Conservation (phyloP, 73 alveolate genomes). For the Paraurostyla sp. region DNA sequence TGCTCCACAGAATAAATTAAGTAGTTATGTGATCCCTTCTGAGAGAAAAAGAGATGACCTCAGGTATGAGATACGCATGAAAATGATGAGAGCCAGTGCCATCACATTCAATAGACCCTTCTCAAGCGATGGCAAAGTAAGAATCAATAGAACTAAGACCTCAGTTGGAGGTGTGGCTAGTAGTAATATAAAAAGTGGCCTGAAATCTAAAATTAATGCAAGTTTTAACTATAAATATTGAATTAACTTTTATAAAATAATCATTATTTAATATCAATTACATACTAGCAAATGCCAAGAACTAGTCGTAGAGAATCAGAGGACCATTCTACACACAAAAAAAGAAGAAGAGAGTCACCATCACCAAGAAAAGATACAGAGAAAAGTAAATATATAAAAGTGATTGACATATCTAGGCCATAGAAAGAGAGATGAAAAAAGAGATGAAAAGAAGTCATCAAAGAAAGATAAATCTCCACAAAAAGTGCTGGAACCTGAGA, state of each 20-base stretch:
- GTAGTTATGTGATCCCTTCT: conserved; percentile 35
- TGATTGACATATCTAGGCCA: not conserved
- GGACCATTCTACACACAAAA: not conserved
- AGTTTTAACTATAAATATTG: conserved; percentile 2
- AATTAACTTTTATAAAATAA: not conserved
- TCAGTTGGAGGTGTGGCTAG: too few species aligned
- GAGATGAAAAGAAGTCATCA: conserved; percentile 11
- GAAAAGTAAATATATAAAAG: not conserved
- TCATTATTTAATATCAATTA: conserved; percentile 45
- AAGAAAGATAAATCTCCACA: conserved; percentile 29
- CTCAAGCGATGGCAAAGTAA: not conserved
- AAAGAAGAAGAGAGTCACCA: conserved; percentile 31
- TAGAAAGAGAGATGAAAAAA: conserved; percentile 43
- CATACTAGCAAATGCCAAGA: conserved; percentile 34
- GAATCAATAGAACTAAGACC: too few species aligned
- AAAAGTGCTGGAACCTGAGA: not conserved
- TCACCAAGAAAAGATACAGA: conserved; percentile 39
- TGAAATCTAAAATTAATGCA: not conserved
- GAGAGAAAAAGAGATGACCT: conserved; percentile 44
- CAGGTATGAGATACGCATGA: conserved; percentile 26
- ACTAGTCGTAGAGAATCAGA: conserved; percentile 25
- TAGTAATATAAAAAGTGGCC: too few species aligned
- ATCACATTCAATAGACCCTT: not conserved
- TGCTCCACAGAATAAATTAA: conserved; percentile 1
- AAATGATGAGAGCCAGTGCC: conserved; percentile 21